Conservation (phyloP, 169 alveolate species). For the Plasmodium coatneyi region DNA sequence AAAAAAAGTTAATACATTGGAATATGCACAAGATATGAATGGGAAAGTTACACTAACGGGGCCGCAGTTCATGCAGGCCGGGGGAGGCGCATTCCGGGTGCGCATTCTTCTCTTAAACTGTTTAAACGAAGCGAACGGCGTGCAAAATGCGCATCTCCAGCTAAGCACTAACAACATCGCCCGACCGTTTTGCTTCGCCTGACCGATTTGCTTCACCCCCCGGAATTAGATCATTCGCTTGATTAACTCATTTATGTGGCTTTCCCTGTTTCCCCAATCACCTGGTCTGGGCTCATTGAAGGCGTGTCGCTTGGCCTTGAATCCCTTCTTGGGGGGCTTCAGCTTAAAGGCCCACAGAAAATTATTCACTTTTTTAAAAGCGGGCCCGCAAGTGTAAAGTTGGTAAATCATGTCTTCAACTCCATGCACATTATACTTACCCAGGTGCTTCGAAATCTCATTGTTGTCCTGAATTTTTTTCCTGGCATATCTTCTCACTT, state of each 20-base stretch:
- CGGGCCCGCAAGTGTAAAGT: constrained; percentile 98
- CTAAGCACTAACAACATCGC: not conserved
- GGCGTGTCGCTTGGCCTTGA: constrained; percentile 97
- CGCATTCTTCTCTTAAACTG: not conserved
- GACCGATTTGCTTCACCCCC: not conserved
- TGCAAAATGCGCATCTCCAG: not conserved
- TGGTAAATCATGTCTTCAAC: constrained; percentile 99
- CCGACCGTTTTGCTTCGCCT: not conserved
- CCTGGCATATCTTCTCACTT: constrained; percentile 85
- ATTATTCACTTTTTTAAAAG: constrained; percentile 98
- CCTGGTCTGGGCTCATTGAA: constrained; percentile 97
- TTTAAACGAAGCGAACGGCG: not conserved
- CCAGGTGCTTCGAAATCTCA: constrained; percentile 79
- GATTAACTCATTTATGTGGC: constrained; percentile 86
- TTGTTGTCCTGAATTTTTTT: constrained; percentile 81
- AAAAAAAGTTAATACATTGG: not conserved
- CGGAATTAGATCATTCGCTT: constrained; percentile 79
- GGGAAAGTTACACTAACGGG: not conserved
- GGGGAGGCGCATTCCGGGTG: not conserved
- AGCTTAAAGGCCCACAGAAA: constrained; percentile 99
- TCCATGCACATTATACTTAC: constrained; percentile 88
- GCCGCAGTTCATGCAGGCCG: not conserved
- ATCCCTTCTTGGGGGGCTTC: constrained; percentile 98
- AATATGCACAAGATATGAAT: not conserved
- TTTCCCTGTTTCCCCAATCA: constrained; percentile 92